Evolutionary conservation across 2,329 filamentous ascomycete genomes (phyloP).

Genomic region (Rugonectria rugulosa): DNA sequence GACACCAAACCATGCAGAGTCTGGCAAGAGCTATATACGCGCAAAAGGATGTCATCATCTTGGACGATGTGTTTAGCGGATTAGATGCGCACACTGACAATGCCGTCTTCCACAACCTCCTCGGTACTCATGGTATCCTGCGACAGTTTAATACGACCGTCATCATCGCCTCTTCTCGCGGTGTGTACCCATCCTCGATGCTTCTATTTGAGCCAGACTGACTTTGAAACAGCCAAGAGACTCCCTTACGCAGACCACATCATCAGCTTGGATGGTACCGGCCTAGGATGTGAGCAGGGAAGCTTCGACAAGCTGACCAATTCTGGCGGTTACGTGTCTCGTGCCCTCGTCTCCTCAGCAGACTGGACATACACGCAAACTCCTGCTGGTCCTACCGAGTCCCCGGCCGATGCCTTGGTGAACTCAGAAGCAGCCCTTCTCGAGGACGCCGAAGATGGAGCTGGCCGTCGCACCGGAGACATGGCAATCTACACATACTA

Average conservation of each 20-base stretch:
- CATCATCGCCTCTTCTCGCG: slow-evolving; percentile 25
- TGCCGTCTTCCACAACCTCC: slow-evolving; percentile 23
- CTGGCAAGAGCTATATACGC: slow-evolving; percentile 39
- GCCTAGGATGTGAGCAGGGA: slow-evolving; percentile 14
- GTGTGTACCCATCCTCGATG: not conserved
- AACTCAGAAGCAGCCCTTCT: slow-evolving; percentile 4
- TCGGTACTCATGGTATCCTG: slow-evolving; percentile 30
- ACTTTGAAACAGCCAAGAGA: slow-evolving; percentile 13
- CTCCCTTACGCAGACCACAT: slow-evolving; percentile 27
- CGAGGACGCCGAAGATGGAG: slow-evolving; percentile 11
- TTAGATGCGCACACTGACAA: slow-evolving; percentile 35
- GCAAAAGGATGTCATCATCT: slow-evolving; percentile 26
- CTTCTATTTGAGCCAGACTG: not conserved
- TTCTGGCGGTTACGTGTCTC: slow-evolving; percentile 25
- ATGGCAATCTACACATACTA: slow-evolving; percentile 37
- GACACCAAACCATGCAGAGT: slow-evolving; percentile 4
- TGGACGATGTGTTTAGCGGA: slow-evolving; percentile 41
- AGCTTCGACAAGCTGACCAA: slow-evolving; percentile 20
- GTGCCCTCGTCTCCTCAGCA: not conserved
- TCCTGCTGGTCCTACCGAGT: not conserved
- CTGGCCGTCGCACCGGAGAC: slow-evolving; percentile 30
- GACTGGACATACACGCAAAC: slow-evolving; percentile 1
- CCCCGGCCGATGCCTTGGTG: not conserved
- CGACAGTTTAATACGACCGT: slow-evolving; percentile 31
- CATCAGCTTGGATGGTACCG: slow-evolving; percentile 19